Conservation (phyloP, 192 early-diverging fungal genomes). For the Podila epigama region DNA sequence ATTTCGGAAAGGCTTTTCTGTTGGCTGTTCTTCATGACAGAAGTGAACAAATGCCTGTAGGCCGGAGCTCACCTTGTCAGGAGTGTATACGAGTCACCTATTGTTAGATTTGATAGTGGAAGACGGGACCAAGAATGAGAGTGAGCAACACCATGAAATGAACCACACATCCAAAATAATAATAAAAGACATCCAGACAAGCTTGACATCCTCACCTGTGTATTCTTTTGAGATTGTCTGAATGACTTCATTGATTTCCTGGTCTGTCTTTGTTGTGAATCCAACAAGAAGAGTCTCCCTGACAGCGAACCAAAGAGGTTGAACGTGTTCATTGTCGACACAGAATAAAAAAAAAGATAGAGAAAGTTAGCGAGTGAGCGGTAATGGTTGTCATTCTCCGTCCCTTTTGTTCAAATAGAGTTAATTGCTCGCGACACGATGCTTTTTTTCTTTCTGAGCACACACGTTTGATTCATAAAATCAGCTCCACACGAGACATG, state of each 20-base stretch:
- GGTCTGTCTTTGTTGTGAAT: conserved; percentile 39
- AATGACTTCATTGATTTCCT: conserved; percentile 40
- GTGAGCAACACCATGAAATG: not conserved
- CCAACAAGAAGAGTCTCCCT: conserved; percentile 43
- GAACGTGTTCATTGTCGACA: not conserved
- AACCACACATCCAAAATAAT: not conserved
- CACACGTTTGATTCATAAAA: not conserved
- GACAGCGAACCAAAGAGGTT: not conserved
- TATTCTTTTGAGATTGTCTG: conserved; percentile 47
- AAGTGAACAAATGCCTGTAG: too few relatives aligned
- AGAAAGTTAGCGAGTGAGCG: not conserved
- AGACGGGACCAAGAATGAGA: not conserved
- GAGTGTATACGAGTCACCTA: conserved; percentile 38
- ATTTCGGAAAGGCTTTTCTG: too few relatives aligned
- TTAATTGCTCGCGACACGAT: too few relatives aligned
- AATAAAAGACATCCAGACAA: not conserved
- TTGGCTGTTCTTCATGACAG: too few relatives aligned
- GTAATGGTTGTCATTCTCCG: too few relatives aligned
- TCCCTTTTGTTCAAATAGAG: too few relatives aligned
- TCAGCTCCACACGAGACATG: not conserved
- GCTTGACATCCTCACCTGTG: conserved; percentile 16
- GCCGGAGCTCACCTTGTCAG: conserved; percentile 30
- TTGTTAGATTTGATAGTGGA: conserved; percentile 12
- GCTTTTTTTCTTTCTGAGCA: too few relatives aligned
- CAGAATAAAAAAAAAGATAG: not conserved